These are phyloP conservation scores for Vicia sativa DNA, from an alignment of 306 rosid genomes.

Conservation along the genomic window DNA sequence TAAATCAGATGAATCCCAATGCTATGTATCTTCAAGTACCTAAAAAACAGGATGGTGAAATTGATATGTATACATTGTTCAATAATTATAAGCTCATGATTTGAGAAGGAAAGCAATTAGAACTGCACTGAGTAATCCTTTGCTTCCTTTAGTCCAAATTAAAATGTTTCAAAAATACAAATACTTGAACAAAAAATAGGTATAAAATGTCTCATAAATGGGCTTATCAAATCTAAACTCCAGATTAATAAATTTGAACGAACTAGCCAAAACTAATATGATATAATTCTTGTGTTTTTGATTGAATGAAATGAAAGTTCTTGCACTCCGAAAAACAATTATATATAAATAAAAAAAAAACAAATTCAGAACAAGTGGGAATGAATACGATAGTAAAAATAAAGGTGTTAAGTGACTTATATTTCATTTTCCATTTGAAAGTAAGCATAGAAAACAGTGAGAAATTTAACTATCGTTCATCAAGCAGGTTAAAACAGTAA, in stretches of 20 bases:
- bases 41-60: not conserved
- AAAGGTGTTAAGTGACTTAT: not conserved
- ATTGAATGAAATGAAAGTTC: no score
- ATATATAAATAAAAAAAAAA: no score
- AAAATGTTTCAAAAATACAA: no score
- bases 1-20: not conserved
- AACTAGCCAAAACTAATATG: not conserved
- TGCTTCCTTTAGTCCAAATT: no score
- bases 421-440: not conserved
- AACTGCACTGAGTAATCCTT: not conserved
- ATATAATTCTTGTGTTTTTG: no score
- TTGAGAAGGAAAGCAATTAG: not conserved
- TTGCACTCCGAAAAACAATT: no score
- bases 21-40: not conserved
- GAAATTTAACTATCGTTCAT: not conserved
- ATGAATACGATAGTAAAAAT: no score
- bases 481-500: not conserved
- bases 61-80: no score
- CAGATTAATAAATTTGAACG: not conserved
- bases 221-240: not conserved
- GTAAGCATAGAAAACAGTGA: not conserved
- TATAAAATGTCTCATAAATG: no score
- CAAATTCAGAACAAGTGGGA: no score
- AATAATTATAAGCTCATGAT: not conserved
- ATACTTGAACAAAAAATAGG: no score